Conservation (phyloP, 768 basidiomycete genomes). For the Strobilomyces echinocephalus region DNA sequence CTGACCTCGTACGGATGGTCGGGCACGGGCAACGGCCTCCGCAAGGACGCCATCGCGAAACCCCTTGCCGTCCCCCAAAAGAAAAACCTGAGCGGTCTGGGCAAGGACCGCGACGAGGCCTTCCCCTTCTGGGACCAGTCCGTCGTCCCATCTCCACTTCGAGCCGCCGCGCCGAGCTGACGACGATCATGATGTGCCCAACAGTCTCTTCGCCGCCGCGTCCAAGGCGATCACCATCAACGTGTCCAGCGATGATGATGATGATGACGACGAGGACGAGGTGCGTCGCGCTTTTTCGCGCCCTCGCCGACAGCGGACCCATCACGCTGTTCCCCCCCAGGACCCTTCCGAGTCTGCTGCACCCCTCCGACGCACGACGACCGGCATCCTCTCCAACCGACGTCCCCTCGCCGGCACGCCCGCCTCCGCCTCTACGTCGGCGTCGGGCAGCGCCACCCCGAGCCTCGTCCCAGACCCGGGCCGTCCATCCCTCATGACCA, state of each 20-base stretch:
- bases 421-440: conserved; percentile 43
- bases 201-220: conserved; percentile 66
- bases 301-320: background rate
- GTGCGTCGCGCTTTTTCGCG: conserved; percentile 5
- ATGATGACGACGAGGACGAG: conserved; percentile 47
- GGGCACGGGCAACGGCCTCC: conserved; percentile 81
- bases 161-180: background rate
- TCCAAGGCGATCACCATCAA: conserved; percentile 79
- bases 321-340: conserved; percentile 3
- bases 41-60: conserved; percentile 69
- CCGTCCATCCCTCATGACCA: conserved; percentile 49
- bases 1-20: conserved; percentile 83
- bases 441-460: conserved; percentile 42
- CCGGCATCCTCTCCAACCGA: conserved; percentile 73
- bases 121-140: conserved; percentile 99
- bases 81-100: conserved; percentile 78
- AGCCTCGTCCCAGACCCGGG: conserved; percentile 13
- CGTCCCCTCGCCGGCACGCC: conserved; percentile 50
- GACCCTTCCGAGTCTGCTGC: conserved; percentile 12
- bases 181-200: background rate
- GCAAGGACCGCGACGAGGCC: conserved; percentile 91
- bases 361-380: conserved; percentile 55
- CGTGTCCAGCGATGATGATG: conserved; percentile 49
- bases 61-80: conserved; percentile 82
- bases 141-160: conserved; percentile 31